Evolutionary conservation across 1,284 basidiomycete genomes (phyloP), one percentile per base, ranked within the genome.

Genomic region (Cutaneotrichosporon sp.): DNA sequence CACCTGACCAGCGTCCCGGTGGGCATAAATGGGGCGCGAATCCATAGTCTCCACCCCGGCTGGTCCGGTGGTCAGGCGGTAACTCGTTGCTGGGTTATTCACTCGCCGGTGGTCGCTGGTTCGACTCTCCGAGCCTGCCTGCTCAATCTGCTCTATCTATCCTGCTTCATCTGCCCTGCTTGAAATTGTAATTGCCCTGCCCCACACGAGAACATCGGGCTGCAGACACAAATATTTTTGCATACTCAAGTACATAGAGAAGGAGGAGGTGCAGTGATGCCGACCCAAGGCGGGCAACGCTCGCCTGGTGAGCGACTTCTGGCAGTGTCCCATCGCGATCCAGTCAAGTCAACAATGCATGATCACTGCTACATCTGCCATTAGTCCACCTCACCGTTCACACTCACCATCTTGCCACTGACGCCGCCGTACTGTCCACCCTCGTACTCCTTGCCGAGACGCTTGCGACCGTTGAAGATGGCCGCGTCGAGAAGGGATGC

Each of bases 401-500:
- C 14, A 73, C 72, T 67, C 51, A 80, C 75, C 76, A 81, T 79
- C 68, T 81, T 81, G 31, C 80, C 80, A 10, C 74, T 63, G 31
- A 75, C 69, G 5, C 70, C 75, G 7, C 69, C 74, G 30, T 66
- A 69, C 36, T 72, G 72, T 34, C 60, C 65, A 32, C 60, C 66
- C 42, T 72, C 69, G 51, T 53, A 53, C 38, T 56, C 65, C 60
- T 66, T 65, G 13, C 75, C 78, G 58, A 82, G 66, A 46, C 70
- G 62, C 67, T 79, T 79, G 49, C 75, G 71, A 62, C 80, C 76
- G 61, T 74, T 81, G 73, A 97, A 97, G 67, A 97, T 85, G 61
- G 90, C 83, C 64, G 90, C 88, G 80, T 99, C 96, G 57, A 98
- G 72, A n/a, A 99, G 83, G 1, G 91, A 90, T 14, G 95, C 94